A percentile compares a stretch with the other conserved stretches of the same genome.
Conservation (phyloP, 768 basidiomycete species). For the Tephrocybe rancida region DNA sequence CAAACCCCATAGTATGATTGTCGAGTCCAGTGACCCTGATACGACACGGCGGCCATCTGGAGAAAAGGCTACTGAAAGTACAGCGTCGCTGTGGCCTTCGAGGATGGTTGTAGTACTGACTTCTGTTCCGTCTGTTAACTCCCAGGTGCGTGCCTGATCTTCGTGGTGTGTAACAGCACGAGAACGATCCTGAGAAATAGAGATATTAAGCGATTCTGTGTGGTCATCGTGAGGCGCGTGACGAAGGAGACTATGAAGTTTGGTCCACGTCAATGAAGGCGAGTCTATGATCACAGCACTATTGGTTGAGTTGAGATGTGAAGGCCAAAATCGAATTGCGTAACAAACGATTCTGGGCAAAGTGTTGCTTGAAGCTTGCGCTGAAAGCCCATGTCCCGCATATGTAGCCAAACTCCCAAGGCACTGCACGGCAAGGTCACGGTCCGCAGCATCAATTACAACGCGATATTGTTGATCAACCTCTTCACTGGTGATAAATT, state of each 20-base stretch:
- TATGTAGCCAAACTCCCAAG: not conserved
- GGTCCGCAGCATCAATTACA: not conserved
- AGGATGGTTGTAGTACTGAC: not conserved
- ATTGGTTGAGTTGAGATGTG: not conserved
- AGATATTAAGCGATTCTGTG: no score
- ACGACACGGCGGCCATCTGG: not conserved
- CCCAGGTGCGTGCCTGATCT: not conserved
- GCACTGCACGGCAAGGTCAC: not conserved
- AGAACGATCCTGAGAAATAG: no score
- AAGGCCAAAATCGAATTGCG: not conserved
- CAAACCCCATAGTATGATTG: not conserved
- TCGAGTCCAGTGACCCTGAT: not conserved
- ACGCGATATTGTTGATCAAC: not conserved
- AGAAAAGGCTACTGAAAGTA: constrained; percentile 2
- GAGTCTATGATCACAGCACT: not conserved
- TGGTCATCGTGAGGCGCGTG: no score
- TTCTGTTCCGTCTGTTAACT: not conserved
- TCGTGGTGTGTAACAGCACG: no score
- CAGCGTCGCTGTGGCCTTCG: not conserved
- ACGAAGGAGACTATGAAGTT: no score
- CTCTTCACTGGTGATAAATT: not conserved
- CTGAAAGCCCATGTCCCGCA: no score
- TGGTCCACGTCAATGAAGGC: not conserved
- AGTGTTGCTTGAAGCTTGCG: not conserved
- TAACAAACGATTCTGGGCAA: not conserved